Percentiles rank a stretch among this genome's conserved stretches.
These are phyloP conservation scores for Prunella vulgaris DNA, from an alignment of 257 asterid genomes.

Conservation along the genomic window DNA sequence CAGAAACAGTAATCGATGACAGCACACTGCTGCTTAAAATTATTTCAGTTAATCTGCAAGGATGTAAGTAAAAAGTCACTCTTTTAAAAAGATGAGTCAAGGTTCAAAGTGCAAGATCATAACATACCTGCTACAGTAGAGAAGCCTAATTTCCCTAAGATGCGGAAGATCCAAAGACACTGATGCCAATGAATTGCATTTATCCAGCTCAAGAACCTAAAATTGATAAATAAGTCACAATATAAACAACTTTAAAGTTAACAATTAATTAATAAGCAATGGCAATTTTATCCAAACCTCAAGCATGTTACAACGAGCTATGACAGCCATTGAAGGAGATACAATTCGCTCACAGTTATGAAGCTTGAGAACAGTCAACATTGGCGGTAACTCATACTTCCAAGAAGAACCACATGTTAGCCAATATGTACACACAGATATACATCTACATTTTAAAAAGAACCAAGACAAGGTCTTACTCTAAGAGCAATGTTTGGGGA, in stretches of 20 bases:
- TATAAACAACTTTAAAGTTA: conserved; percentile 12
- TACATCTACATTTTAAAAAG: conserved; percentile 2
- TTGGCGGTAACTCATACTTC: conserved; percentile 56
- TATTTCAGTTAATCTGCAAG: conserved; percentile 59
- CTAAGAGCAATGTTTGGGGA: conserved; percentile 72
- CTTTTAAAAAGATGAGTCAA: background rate
- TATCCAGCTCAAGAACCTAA: conserved; percentile 76
- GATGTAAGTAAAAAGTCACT: conserved; percentile 11
- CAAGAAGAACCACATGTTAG: conserved; percentile 29
- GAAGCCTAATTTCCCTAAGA: conserved; percentile 55
- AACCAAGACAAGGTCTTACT: conserved; percentile 35
- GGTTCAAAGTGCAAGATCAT: conserved; percentile 5
- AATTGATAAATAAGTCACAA: conserved; percentile 6
- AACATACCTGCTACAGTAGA: conserved; percentile 77
- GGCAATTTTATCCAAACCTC: conserved; percentile 41
- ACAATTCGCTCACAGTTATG: conserved; percentile 80
- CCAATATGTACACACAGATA: background rate
- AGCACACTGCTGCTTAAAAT: conserved; percentile 48
- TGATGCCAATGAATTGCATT: conserved; percentile 56
- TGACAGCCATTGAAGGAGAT: conserved; percentile 67
- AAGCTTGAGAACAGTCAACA: conserved; percentile 76
- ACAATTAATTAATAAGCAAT: background rate
- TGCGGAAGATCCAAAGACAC: conserved; percentile 63
- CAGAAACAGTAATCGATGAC: conserved; percentile 61
- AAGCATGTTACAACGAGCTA: conserved; percentile 40